A percentile compares a stretch with the other conserved stretches of the same genome.
Conservation (phyloP, 495 filamentous ascomycete genomes). For the Usnea hakonensis region DNA sequence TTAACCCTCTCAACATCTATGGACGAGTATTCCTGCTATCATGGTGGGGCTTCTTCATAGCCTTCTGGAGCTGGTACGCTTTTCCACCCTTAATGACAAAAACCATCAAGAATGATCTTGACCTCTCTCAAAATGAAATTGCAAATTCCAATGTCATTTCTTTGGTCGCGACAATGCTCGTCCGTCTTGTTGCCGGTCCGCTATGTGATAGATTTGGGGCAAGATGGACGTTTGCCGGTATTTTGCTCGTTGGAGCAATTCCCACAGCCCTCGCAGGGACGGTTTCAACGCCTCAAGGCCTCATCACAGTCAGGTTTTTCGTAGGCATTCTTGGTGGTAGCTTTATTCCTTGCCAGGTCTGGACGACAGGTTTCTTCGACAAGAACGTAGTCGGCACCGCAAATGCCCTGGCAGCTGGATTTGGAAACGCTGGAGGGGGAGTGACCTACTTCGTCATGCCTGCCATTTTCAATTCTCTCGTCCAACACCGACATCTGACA, state of each 20-base stretch:
- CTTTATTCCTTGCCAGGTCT: slow-evolving; percentile 94
- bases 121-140: slow-evolving; percentile 61
- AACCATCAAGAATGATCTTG: slow-evolving; percentile 69
- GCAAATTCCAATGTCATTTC: slow-evolving; percentile 89
- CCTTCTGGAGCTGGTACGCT: slow-evolving; percentile 82
- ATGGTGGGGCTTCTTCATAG: slow-evolving; percentile 89
- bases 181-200: slow-evolving; percentile 71
- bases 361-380: slow-evolving; percentile 92
- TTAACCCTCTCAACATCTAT: slow-evolving; percentile 76
- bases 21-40: slow-evolving; percentile 90
- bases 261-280: slow-evolving; percentile 79
- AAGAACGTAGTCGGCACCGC: slow-evolving; percentile 89
- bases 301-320: slow-evolving; percentile 79
- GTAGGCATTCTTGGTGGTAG: slow-evolving; percentile 82
- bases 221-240: slow-evolving; percentile 67
- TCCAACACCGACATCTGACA: slow-evolving; percentile 46
- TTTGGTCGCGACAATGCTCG: slow-evolving; percentile 67
- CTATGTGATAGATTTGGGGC: slow-evolving; percentile 80
- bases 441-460: slow-evolving; percentile 90
- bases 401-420: slow-evolving; percentile 76
- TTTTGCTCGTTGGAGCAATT: slow-evolving; percentile 61
- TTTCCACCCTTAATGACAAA: slow-evolving; percentile 71
- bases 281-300: slow-evolving; percentile 56
- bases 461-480: slow-evolving; percentile 72
- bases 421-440: slow-evolving; percentile 85